Evolutionary conservation across 2,329 filamentous ascomycete genomes (phyloP).

Genomic region (Cryphonectria nitschkei): DNA sequence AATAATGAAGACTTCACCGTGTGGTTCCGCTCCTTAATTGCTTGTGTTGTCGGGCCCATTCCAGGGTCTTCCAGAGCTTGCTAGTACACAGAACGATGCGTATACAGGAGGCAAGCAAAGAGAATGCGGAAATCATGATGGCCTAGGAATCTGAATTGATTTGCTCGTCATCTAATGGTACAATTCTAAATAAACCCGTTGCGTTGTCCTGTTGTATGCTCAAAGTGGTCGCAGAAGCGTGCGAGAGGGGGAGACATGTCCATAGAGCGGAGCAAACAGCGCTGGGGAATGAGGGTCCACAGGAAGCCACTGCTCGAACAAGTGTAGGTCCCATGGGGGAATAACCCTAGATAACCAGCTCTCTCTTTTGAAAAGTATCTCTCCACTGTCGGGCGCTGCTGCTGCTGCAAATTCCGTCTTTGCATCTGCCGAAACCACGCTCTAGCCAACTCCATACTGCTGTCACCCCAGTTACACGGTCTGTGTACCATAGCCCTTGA

Average conservation of each 20-base stretch:
- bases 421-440: background rate
- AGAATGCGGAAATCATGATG: background rate
- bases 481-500: slow-evolving; percentile 94
- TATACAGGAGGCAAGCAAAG: background rate
- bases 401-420: background rate
- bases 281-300: background rate
- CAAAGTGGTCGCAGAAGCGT: background rate
- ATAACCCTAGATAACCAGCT: background rate
- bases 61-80: background rate
- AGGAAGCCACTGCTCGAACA: background rate
- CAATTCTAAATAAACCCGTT: slow-evolving; percentile 5
- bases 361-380: background rate
- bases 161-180: slow-evolving; percentile 20
- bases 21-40: background rate
- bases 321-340: background rate
- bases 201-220: slow-evolving; percentile 1
- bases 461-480: slow-evolving; percentile 48
- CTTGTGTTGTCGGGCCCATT: background rate
- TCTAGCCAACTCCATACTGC: background rate
- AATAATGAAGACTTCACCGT: background rate
- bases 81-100: background rate
- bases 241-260: background rate
- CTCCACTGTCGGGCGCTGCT: background rate
- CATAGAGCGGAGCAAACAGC: background rate
- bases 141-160: slow-evolving; percentile 12